Percentiles rank a stretch among this genome's conserved stretches.
Evolutionary conservation across 768 basidiomycete species (phyloP).

Genomic region (Boletus barrowsii): DNA sequence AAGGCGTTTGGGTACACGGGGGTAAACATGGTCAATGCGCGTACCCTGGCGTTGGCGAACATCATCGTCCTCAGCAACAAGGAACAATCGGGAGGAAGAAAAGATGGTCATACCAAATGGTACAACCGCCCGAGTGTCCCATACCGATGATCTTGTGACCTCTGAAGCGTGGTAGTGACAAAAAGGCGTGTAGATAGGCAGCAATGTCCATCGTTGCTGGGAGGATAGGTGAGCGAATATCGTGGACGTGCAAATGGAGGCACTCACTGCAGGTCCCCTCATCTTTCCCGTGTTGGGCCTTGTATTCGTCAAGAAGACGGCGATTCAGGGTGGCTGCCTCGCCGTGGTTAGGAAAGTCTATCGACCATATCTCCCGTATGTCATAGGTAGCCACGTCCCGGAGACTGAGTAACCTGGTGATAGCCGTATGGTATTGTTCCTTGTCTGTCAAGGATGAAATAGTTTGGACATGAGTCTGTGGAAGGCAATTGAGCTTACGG

Average conservation of each 20-base stretch:
- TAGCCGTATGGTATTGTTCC: slow-evolving; percentile 25
- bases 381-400: slow-evolving; percentile 10
- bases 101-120: slow-evolving; percentile 18
- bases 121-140: slow-evolving; percentile 31
- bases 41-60: slow-evolving; percentile 8
- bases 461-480: not conserved
- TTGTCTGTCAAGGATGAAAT: slow-evolving; percentile 18
- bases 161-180: slow-evolving; percentile 22
- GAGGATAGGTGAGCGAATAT: not conserved
- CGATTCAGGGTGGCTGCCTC: slow-evolving; percentile 34
- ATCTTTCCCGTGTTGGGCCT: slow-evolving; percentile 2
- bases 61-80: not conserved
- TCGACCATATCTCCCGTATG: slow-evolving; percentile 33
- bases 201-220: slow-evolving; percentile 25
- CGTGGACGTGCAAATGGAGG: not conserved
- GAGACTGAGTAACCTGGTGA: slow-evolving; percentile 18
- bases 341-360: slow-evolving; percentile 37
- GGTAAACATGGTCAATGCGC: slow-evolving; percentile 17
- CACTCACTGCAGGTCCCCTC: slow-evolving; percentile 23
- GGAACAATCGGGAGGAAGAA: not conserved
- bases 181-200: slow-evolving; percentile 24
- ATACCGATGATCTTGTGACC: slow-evolving; percentile 24
- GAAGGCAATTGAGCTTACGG: slow-evolving; percentile 14
- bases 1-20: slow-evolving; percentile 14
- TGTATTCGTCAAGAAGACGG: slow-evolving; percentile 21